Conservation (phyloP, 768 basidiomycete genomes). For the Suillus cothurnatus region DNA sequence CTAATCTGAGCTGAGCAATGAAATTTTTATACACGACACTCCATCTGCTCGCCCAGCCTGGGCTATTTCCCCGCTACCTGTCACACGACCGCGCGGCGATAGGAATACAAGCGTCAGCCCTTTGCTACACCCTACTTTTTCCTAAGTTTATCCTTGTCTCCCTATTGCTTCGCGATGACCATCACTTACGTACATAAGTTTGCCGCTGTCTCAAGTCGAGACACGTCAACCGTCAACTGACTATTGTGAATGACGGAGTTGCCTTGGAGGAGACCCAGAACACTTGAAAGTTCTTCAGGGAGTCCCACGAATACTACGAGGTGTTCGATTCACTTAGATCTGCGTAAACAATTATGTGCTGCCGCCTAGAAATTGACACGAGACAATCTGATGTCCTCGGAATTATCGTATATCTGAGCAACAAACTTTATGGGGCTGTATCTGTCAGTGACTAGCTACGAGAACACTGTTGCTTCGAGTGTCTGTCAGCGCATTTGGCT, state of each 20-base stretch:
- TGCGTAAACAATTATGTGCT: constrained; percentile 30
- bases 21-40: no score
- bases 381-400: no score
- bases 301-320: constrained; percentile 69
- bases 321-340: constrained; percentile 39
- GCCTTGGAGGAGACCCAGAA: not conserved
- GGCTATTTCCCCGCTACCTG: no score
- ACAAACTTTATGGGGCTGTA: no score
- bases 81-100: constrained; percentile 55
- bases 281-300: constrained; percentile 47
- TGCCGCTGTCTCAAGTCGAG: constrained; percentile 34
- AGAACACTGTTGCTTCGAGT: not conserved
- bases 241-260: constrained; percentile 49
- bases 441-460: no score
- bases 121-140: constrained; percentile 70
- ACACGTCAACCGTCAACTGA: not conserved
- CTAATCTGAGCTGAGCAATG: no score
- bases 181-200: constrained; percentile 15
- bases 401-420: no score
- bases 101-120: constrained; percentile 77
- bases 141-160: constrained; percentile 88
- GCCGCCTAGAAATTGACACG: no score
- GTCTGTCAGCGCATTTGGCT: not conserved
- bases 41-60: no score
- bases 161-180: constrained; percentile 77